Evolutionary conservation across 2,329 filamentous ascomycete species (phyloP).

Genomic region (Beauveria medogensis): DNA sequence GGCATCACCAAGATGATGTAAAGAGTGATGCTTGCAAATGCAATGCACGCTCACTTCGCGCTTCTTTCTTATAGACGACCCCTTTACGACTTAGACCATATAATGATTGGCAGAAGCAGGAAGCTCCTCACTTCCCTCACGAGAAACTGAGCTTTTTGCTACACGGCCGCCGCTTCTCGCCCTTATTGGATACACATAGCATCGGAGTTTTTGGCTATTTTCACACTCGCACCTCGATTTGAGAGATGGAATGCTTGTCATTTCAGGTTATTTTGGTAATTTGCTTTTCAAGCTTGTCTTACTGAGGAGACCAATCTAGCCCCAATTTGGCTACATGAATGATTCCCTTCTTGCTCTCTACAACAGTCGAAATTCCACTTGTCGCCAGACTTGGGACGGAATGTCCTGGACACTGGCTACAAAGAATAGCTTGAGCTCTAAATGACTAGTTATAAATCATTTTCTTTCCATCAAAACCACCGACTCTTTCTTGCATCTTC

Average conservation of each 20-base stretch:
- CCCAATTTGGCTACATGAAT: conserved; percentile 1
- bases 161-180: neutral
- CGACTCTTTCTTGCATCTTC: neutral
- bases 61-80: neutral
- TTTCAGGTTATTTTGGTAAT: neutral
- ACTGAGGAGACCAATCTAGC: neutral
- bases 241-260: neutral
- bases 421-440: neutral
- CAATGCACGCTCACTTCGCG: neutral
- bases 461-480: neutral
- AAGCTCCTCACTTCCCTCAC: neutral
- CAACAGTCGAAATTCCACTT: neutral
- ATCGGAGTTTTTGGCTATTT: conserved; percentile 2
- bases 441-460: neutral
- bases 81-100: neutral
- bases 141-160: neutral
- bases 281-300: neutral
- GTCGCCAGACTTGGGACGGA: conserved; percentile 1
- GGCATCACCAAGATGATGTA: neutral
- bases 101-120: conserved; percentile 7
- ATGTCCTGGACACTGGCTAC: neutral
- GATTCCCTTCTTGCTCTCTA: conserved; percentile 4
- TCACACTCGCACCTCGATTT: neutral
- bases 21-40: neutral
- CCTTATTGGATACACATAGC: conserved; percentile 3